phyloP scores from a whole-genome alignment of 1,139 yeast species.

The Zygotorulaspora mrakii region DNA sequence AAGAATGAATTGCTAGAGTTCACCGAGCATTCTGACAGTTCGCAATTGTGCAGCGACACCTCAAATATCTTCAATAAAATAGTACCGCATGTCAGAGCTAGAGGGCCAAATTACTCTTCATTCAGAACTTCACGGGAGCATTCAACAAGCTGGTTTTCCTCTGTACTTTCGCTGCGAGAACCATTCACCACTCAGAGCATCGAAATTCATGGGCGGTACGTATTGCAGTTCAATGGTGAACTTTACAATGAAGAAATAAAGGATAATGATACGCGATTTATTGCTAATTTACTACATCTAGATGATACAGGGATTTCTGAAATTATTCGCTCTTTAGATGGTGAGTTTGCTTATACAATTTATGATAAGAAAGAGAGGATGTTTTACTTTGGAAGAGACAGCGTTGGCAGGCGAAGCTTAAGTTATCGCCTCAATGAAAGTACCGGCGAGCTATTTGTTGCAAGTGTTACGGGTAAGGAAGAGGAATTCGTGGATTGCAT shows the following conservation, averaged over 20 bases:
- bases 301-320: slow-evolving; percentile 35
- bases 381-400: slow-evolving; percentile 79
- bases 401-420: slow-evolving; percentile 75
- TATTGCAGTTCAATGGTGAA: slow-evolving; percentile 84
- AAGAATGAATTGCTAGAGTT: slow-evolving; percentile 22
- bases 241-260: slow-evolving; percentile 59
- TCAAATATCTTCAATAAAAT: slow-evolving; percentile 33
- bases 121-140: slow-evolving; percentile 17
- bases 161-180: slow-evolving; percentile 72
- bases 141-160: slow-evolving; percentile 41
- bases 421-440: slow-evolving; percentile 40
- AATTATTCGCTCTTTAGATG: slow-evolving; percentile 47
- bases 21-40: slow-evolving; percentile 28
- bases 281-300: slow-evolving; percentile 34
- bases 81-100: slow-evolving; percentile 43
- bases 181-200: slow-evolving; percentile 78
- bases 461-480: slow-evolving; percentile 41
- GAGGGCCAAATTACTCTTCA: slow-evolving; percentile 55
- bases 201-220: slow-evolving; percentile 36
- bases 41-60: slow-evolving; percentile 18
- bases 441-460: slow-evolving; percentile 39
- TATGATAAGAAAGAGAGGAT: slow-evolving; percentile 40
- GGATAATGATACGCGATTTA: slow-evolving; percentile 49
- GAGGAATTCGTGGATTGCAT: slow-evolving; percentile 49
- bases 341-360: slow-evolving; percentile 76